These are phyloP conservation scores for Bombardia bombarda DNA, from an alignment of 495 filamentous ascomycete genomes.

Conservation along the genomic window DNA sequence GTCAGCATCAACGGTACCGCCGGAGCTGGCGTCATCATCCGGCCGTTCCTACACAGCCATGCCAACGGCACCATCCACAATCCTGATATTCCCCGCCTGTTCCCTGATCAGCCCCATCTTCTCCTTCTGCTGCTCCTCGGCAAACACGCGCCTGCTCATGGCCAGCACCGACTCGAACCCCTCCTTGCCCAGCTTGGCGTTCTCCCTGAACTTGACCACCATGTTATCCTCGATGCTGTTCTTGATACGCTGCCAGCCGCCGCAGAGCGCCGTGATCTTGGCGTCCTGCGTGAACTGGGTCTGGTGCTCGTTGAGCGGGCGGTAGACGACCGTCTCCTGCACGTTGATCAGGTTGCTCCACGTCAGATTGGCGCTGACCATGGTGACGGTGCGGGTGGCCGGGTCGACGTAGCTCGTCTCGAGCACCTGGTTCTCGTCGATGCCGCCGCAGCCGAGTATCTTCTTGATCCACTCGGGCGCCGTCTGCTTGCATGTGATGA, in stretches of 20 bases:
- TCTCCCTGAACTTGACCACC: slow-evolving; percentile 81
- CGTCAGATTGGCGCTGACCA: slow-evolving; percentile 88
- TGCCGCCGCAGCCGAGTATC: slow-evolving; percentile 58
- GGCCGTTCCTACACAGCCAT: not conserved
- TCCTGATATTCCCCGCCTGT: slow-evolving; percentile 22
- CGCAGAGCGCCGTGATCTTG: slow-evolving; percentile 85
- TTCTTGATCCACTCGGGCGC: slow-evolving; percentile 79
- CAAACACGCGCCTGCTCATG: slow-evolving; percentile 87
- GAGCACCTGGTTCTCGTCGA: slow-evolving; percentile 75
- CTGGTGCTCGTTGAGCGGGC: slow-evolving; percentile 52
- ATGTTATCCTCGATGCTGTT: slow-evolving; percentile 89
- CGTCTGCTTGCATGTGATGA: slow-evolving; percentile 89
- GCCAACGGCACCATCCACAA: slow-evolving; percentile 6
- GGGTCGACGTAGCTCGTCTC: slow-evolving; percentile 94
- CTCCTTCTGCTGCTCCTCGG: slow-evolving; percentile 61
- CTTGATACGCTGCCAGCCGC: slow-evolving; percentile 92
- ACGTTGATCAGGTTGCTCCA: slow-evolving; percentile 80
- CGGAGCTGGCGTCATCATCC: not conserved
- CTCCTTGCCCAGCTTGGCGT: slow-evolving; percentile 78
- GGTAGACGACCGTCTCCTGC: slow-evolving; percentile 82
- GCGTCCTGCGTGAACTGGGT: slow-evolving; percentile 85
- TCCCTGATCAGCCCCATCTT: slow-evolving; percentile 20
- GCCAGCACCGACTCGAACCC: slow-evolving; percentile 91
- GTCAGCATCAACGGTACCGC: not conserved
- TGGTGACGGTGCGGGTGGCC: slow-evolving; percentile 71